Percentiles rank a stretch among this genome's conserved stretches.
Conservation (phyloP, 345 rosid species). For the Microcos paniculata region DNA sequence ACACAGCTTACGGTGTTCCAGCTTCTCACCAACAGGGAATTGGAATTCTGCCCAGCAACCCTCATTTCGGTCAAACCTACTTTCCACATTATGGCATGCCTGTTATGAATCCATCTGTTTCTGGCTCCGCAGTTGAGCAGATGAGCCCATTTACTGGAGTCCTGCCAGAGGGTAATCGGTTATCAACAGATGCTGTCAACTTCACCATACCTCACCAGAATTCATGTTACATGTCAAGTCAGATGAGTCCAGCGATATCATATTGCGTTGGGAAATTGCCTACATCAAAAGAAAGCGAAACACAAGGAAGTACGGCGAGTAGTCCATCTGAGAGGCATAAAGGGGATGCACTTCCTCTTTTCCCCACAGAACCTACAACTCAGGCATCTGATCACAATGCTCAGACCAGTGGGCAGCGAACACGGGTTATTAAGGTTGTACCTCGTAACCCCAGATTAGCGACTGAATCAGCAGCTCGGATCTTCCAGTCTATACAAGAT, state of each 20-base stretch:
- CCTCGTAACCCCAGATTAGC: slow-evolving; percentile 59
- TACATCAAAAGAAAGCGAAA: slow-evolving; percentile 52
- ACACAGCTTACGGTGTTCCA: slow-evolving; percentile 35
- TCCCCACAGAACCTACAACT: slow-evolving; percentile 43
- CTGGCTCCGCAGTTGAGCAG: slow-evolving; percentile 39
- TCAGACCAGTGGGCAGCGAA: slow-evolving; percentile 29
- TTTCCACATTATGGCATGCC: slow-evolving; percentile 48
- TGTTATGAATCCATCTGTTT: slow-evolving; percentile 27
- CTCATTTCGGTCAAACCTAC: slow-evolving; percentile 39
- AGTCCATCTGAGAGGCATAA: slow-evolving; percentile 48
- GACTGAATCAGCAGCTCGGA: slow-evolving; percentile 63
- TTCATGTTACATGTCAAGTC: slow-evolving; percentile 44
- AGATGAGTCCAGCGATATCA: slow-evolving; percentile 44
- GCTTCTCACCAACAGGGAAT: slow-evolving; percentile 32
- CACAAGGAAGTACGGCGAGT: slow-evolving; percentile 63
- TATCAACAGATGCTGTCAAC: slow-evolving; percentile 26
- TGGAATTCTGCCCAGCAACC: slow-evolving; percentile 27
- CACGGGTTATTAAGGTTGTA: slow-evolving; percentile 55
- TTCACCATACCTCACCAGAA: slow-evolving; percentile 25
- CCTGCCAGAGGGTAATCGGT: slow-evolving; percentile 28
- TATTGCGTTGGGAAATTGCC: slow-evolving; percentile 34
- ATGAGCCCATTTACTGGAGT: slow-evolving; percentile 24
- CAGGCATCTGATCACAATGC: slow-evolving; percentile 26
- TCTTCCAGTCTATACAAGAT: slow-evolving; percentile 60
- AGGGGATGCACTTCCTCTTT: slow-evolving; percentile 55